Base-by-base conservation (phyloP, 2,329 filamentous ascomycete species). In the Allantophomopsis cytisporea region DNA sequence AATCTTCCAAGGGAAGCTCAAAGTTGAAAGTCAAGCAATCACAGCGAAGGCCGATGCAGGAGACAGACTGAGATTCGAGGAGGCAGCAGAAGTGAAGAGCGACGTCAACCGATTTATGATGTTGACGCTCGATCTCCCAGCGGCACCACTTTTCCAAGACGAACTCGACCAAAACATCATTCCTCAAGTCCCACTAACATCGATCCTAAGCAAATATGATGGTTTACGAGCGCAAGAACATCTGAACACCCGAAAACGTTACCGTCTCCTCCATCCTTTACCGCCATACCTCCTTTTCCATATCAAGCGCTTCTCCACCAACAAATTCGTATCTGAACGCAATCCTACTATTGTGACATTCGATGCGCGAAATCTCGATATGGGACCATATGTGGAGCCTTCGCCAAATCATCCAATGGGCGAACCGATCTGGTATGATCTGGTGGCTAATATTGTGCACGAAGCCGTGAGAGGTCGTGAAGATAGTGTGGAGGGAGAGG, bases 271-370 rank as follows among this genome's bases (percentile, higher is more conserved):
- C 36, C 88, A 94, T 53, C 91, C 91, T 1, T 69, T 98, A 0
- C 91, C 91, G 1, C 89, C 88, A 0, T 96, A 82, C 56, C 75
- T 98, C 14, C 68, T 91, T 39, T 86, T 98, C 64, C 89, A 98
- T 64, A 80, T 96, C 65, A 96, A 96, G 65, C 86, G 91, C 50
- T 98, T 98, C 69, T 85, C 80, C 49, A 80, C 83, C 48, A 98
- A 98, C 67, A 94, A 95, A 59, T 98, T 98, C 55, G 84, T 98
- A 15, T 76, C 82, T 2, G 89, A 96, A 62, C 83, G 91, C 38
- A 98, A 98, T 59, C 91, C 89, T 1, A 98, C 91, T 8, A 98
- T 98, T 53, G 91, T 98, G 46, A 96, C 89, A 0, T 98, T 96
- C 60, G 85, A 89, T 47, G 81, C 85, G 4, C 73, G 80, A 54